Base-by-base conservation (phyloP, 306 rosid species). In the Rosa persica region DNA sequence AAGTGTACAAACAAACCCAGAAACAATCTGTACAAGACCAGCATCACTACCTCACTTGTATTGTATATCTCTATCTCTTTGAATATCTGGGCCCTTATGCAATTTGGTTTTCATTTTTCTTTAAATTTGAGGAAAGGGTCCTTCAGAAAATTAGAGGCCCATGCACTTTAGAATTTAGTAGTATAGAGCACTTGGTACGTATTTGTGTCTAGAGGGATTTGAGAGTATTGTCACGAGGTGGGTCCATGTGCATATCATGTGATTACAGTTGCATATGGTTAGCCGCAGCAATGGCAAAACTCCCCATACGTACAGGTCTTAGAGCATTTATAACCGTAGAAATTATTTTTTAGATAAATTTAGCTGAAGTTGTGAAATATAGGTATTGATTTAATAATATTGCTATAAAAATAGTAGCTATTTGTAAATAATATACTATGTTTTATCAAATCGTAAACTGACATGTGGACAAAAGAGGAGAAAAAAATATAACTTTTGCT, bases 1-100 rank as follows among this genome's bases (percentile, higher is more conserved):
- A 19, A 34, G 76, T 52, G 76, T 36, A 51, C 64, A 51, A 34
- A 17, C 76, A 72, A 34, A 72, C 76, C 76, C 76, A 70, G 43
- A 71, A 47, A 5, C 23, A 17, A 27, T 7, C n/a, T 71, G 61
- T 30, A 38, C 42, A 64, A 64, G 42, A 64, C 47, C 47, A 66
- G 70, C 70, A 38, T n/a, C 46, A 38, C 70, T 19, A 7, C 19
- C 42, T 5, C 27, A 9, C 4, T 20, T 34, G 30, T 5, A 2
- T 6, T 5, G 66, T 58, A 23, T 23, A 25, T 58, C 30, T 57
- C n/a, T 12, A 4, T 4, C 38, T 69, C 20, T 23, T 44, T 22
- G 20, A 46, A 62, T 64, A 6, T 16, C 10, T 2, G 43, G 69
- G 69, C 4, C 68, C 47, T 4, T 39, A 20, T 7, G 48, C 25